Conservation (phyloP, 140 eudicot species). For the Oenanthe javanica region DNA sequence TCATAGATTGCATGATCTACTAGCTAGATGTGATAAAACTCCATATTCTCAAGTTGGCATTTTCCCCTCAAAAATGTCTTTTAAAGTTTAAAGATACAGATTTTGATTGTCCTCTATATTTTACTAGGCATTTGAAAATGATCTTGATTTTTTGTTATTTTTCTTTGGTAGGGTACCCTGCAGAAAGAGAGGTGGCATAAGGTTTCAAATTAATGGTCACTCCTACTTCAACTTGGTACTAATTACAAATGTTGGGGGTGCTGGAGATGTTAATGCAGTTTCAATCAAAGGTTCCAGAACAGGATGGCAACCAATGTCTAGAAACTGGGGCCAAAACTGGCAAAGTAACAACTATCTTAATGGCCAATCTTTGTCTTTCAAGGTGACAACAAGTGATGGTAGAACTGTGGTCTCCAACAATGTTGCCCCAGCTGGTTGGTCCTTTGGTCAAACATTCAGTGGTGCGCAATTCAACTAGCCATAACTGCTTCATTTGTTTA, state of each 20-base stretch:
- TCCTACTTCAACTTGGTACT: conserved; percentile 61
- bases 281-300: conserved; percentile 59
- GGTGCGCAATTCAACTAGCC: conserved; percentile 48
- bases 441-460: conserved; percentile 54
- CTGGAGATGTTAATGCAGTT: conserved; percentile 56
- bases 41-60: not conserved
- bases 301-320: conserved; percentile 60
- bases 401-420: conserved; percentile 51
- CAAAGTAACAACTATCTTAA: conserved; percentile 57
- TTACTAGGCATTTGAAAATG: not conserved
- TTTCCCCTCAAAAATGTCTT: not conserved
- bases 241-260: conserved; percentile 59
- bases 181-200: conserved; percentile 57
- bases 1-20: too few relatives aligned
- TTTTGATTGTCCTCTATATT: not conserved
- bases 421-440: conserved; percentile 63
- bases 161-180: conserved; percentile 47
- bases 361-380: conserved; percentile 51
- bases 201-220: conserved; percentile 64
- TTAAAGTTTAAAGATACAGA: not conserved
- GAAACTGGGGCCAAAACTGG: conserved; percentile 85
- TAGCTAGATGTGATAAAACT: not conserved
- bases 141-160: not conserved
- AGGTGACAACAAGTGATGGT: conserved; percentile 66
- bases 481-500: not conserved